Evolutionary conservation across 2,329 filamentous ascomycete genomes (phyloP).

Genomic region (Neofusicoccum sp.): DNA sequence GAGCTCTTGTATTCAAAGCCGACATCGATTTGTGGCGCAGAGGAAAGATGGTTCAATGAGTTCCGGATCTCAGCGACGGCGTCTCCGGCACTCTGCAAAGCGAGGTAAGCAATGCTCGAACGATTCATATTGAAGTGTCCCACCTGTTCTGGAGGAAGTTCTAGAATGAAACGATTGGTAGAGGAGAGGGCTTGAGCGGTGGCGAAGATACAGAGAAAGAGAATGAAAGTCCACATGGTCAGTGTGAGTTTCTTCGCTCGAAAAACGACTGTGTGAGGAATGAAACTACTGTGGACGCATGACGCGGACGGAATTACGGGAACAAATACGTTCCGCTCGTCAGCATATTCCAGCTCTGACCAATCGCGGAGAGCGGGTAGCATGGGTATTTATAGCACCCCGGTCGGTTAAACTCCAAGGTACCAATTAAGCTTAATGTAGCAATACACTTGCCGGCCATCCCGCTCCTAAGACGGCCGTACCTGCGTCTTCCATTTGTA

Average conservation of each 20-base stretch:
- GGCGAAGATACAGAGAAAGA: not conserved
- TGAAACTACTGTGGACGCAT: too few species aligned
- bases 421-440: not conserved
- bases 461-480: not conserved
- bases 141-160: not conserved
- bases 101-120: not conserved
- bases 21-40: not conserved
- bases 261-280: not conserved
- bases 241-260: not conserved
- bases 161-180: not conserved
- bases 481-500: not conserved
- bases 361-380: not conserved
- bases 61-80: not conserved
- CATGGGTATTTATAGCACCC: not conserved
- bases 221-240: not conserved
- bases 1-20: not conserved
- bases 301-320: too few species aligned
- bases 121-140: not conserved
- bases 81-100: not conserved
- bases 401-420: not conserved
- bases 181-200: not conserved
- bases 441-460: not conserved
- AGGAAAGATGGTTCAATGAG: not conserved
- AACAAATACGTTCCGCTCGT: too few species aligned
- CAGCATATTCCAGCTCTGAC: not conserved